Base-by-base conservation (phyloP, 352 stramenopile genomes). In the Thraustochytrium sp. region DNA sequence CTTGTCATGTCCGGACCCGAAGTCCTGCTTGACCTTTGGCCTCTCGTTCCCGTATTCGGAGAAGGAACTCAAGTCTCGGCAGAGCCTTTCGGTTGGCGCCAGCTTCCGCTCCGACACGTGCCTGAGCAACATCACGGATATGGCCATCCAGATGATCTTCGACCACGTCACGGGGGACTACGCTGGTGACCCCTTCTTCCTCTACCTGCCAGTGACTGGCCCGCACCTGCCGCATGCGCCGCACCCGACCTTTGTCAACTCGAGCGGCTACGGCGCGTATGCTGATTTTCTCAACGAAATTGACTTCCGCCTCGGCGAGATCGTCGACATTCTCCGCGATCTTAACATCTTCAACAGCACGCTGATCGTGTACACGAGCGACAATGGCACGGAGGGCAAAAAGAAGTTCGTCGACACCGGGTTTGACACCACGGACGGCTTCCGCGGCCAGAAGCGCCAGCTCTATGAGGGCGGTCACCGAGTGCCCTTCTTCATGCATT, bases 381-480 rank as follows among this genome's bases (percentile, higher is more conserved):
- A 72, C 40, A 72, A 72, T 44, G 59, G 59, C 26, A 21, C 59
- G 8, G 59, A 72, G 9, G 59, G 36, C 34, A 49, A 44, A 2
- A 1, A 2, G 21, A 38, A 34, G 21, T 72, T 72, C 36, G 13
- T 44, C 9, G 23, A 11, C 2, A 26, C 13, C 2, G 59, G 59
- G 8, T 31, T 72, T 2, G 21, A 34, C 1, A 49, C 13, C 59
- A 26, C 59, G 21, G 23, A 26, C 13, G 31, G 16, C 0, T 76
- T 86, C 34, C 53, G 62, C 0, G 82, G 72, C 11, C 29, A 37
- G 42, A 87, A 87, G 59, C 40, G 84, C 23, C 31, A 3, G 9
- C 54, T 87, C 46, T 86, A 84, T 40, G 84, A 87, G 31, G 84
- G 84, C 38, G 84, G 84, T 34, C 21, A 86, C 18, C 82, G 84